phyloP scores from a whole-genome alignment of 2,329 filamentous ascomycete species.

The Volutella citrinella region DNA sequence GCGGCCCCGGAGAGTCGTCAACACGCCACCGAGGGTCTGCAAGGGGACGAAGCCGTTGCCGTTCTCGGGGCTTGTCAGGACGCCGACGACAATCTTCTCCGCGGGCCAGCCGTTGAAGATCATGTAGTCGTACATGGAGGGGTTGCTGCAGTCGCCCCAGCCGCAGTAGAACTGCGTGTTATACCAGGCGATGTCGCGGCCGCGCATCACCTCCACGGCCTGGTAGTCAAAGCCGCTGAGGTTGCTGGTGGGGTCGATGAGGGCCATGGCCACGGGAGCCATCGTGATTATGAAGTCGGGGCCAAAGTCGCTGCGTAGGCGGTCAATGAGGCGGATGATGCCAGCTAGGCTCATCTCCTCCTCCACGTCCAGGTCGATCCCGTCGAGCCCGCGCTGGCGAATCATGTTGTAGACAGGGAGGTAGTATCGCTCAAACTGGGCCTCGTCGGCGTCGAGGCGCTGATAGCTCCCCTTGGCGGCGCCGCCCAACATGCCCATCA shows the following conservation, averaged over 20 bases:
- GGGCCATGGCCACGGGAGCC: slow-evolving; percentile 75
- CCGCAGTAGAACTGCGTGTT: slow-evolving; percentile 93
- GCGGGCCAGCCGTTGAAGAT: slow-evolving; percentile 66
- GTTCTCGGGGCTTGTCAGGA: slow-evolving; percentile 76
- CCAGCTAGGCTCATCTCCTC: slow-evolving; percentile 68
- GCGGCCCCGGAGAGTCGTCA: slow-evolving; percentile 38
- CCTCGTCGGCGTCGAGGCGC: slow-evolving; percentile 52
- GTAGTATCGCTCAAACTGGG: slow-evolving; percentile 73
- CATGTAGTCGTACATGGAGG: slow-evolving; percentile 49
- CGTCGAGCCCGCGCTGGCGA: slow-evolving; percentile 58
- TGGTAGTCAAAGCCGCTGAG: slow-evolving; percentile 82
- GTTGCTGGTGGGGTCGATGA: slow-evolving; percentile 53
- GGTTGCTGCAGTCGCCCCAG: slow-evolving; percentile 61
- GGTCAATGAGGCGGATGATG: slow-evolving; percentile 64
- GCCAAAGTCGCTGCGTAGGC: slow-evolving; percentile 68
- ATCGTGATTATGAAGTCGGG: slow-evolving; percentile 71
- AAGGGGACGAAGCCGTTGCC: slow-evolving; percentile 54
- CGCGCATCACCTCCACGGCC: slow-evolving; percentile 65
- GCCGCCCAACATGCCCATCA: slow-evolving; percentile 85
- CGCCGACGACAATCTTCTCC: slow-evolving; percentile 71
- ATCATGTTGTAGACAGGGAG: slow-evolving; percentile 64
- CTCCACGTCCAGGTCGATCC: slow-evolving; percentile 77
- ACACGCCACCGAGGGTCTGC: slow-evolving; percentile 43
- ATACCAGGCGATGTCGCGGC: slow-evolving; percentile 74
- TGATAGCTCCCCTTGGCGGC: slow-evolving; percentile 71